Percentiles rank a stretch among this genome's conserved stretches.
Evolutionary conservation across 306 rosid species (phyloP).

Genomic region (Cicer judaicum): DNA sequence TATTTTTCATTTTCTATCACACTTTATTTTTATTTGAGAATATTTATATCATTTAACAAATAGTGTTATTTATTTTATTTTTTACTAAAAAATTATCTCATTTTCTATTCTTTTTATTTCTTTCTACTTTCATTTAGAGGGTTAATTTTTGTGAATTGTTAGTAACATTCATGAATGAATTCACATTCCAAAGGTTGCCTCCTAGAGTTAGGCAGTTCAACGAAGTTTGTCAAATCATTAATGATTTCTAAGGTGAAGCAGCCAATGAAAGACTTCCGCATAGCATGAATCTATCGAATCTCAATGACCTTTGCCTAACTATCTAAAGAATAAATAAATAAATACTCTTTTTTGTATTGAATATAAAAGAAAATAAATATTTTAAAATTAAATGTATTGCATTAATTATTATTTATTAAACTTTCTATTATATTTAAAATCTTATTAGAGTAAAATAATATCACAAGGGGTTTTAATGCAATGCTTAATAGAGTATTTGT

Average conservation of each 20-base stretch:
- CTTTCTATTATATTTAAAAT: too few relatives aligned
- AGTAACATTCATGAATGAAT: background rate
- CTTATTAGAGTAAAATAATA: background rate
- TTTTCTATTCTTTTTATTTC: too few relatives aligned
- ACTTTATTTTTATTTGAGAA: too few relatives aligned
- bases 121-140: too few relatives aligned
- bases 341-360: too few relatives aligned
- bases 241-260: conserved; percentile 6
- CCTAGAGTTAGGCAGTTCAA: conserved; percentile 48
- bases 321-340: conserved; percentile 1
- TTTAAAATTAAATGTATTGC: too few relatives aligned
- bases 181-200: conserved; percentile 7
- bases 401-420: too few relatives aligned
- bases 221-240: conserved; percentile 27
- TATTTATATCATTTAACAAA: too few relatives aligned
- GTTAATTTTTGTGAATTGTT: background rate
- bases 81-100: too few relatives aligned
- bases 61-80: too few relatives aligned
- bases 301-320: conserved; percentile 38
- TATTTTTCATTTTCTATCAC: too few relatives aligned
- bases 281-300: conserved; percentile 19
- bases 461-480: conserved; percentile 7
- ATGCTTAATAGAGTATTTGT: background rate
- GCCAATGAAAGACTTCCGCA: conserved; percentile 3
- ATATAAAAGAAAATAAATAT: too few relatives aligned